Conservation (phyloP, 2,329 filamentous ascomycete species). For the Pseudogymnoascus sp. region DNA sequence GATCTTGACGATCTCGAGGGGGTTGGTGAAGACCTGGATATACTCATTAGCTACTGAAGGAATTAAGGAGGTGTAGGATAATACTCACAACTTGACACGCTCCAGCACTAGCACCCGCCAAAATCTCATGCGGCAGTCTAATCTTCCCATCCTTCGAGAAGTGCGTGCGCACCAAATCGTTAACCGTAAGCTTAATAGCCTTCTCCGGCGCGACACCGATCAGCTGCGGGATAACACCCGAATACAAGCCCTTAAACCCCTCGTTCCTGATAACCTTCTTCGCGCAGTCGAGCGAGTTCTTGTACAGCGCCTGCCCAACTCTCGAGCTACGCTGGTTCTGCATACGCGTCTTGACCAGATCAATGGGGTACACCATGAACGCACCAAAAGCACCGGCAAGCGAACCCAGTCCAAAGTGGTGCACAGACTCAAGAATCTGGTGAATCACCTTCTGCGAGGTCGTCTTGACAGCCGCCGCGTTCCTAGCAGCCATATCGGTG, state of each 20-base stretch:
- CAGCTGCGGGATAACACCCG: conserved; percentile 86
- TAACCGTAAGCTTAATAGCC: conserved; percentile 97
- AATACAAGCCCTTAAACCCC: conserved; percentile 82
- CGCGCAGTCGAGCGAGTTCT: conserved; percentile 94
- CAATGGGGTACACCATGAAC: conserved; percentile 99
- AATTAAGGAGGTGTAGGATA: not conserved
- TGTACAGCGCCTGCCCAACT: conserved; percentile 83
- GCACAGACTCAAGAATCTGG: conserved; percentile 64
- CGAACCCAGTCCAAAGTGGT: conserved; percentile 85
- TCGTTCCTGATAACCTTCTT: conserved; percentile 90
- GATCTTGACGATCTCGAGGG: conserved; percentile 98
- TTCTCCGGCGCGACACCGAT: conserved; percentile 98
- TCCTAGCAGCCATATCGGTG: conserved; percentile 31
- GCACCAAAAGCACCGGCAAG: conserved; percentile 93
- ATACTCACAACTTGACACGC: conserved; percentile 86
- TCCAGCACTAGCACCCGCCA: conserved; percentile 84
- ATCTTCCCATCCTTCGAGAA: conserved; percentile 72
- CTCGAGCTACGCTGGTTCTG: conserved; percentile 85
- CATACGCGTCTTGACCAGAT: conserved; percentile 96
- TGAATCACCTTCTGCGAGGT: conserved; percentile 50
- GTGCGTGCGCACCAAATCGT: conserved; percentile 75
- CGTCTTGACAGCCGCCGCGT: conserved; percentile 41
- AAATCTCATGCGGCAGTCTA: conserved; percentile 58
- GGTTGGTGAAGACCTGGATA: conserved; percentile 82
- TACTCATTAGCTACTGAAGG: conserved; percentile 10